A percentile compares a stretch with the other conserved stretches of the same genome.
These are phyloP conservation scores for Raphanus raphanistrum DNA, from an alignment of 345 rosid species.

Conservation along the genomic window DNA sequence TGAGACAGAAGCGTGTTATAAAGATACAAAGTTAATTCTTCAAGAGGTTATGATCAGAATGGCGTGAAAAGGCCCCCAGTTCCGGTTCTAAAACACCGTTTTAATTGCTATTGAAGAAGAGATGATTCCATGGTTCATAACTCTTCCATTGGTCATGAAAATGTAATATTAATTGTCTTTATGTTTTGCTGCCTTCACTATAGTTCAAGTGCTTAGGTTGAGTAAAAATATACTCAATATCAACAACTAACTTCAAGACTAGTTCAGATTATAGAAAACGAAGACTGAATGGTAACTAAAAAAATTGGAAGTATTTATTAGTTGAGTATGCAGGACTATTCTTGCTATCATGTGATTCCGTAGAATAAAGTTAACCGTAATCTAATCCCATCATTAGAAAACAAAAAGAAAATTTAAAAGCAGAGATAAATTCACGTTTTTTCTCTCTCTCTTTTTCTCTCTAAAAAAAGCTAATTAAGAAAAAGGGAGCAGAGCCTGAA, in stretches of 20 bases:
- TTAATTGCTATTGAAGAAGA: slow-evolving; percentile 1
- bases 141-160: neutral
- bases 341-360: no score
- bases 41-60: slow-evolving; percentile 72
- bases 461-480: slow-evolving; percentile 22
- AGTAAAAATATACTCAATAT: neutral
- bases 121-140: neutral
- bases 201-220: neutral
- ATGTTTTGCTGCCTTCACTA: neutral
- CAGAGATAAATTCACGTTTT: slow-evolving; percentile 25
- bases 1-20: slow-evolving; percentile 54
- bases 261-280: neutral
- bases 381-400: no score
- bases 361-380: no score
- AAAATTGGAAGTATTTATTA: no score
- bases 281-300: no score
- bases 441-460: neutral
- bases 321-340: no score
- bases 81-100: neutral
- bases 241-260: neutral
- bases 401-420: neutral
- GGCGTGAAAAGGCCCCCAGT: slow-evolving; percentile 36
- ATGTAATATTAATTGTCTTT: neutral
- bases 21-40: slow-evolving; percentile 57
- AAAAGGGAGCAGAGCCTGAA: neutral